Base-by-base conservation (phyloP, 345 rosid genomes). In the Sonneratia caseolaris region DNA sequence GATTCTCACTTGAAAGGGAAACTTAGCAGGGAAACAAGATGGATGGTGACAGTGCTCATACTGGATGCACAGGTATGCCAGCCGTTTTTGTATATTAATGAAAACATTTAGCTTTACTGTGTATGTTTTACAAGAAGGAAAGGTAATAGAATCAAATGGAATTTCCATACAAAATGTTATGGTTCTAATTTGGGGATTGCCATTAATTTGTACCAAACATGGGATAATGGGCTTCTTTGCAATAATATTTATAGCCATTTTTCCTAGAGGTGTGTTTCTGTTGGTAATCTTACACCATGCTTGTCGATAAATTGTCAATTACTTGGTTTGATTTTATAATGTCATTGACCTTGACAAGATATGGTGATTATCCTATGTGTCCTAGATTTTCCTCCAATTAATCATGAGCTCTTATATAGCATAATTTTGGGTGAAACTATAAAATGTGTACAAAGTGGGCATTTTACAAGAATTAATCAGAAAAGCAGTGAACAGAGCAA, bases 1-100 rank as follows among this genome's bases (percentile, higher is more conserved):
- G 92, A 92, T 71, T 81, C 97, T 70, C 99, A 95, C 81, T 70
- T 82, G 71, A 85, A 82, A 65, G 94, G 92, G 74, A 83, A 82
- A 71, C 66, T 79, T 65, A 78, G 84, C 75, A 70, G 70, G 59
- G 86, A 82, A 71, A 68, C 74, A 68, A 85, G 91, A 82, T 80
- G 73, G 72, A 86, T 92, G 92, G 86, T 89, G 82, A 90, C 97
- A 66, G 75, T 95, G 76, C 77, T 90, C 78, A 77, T 95, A 76
- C 76, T 75, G 35, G 96, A 86, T 70, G 97, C 92, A 36, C 82
- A 86, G 96, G 99, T 95, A 68, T 9, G 37, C n/a, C 56, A 68
- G 16, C 2, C 1, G 2, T 68, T 6, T 45, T 45, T 12, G 0
- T n/a, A 13, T 7, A 22, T 38, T 11, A 1, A 42, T 42, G 45